Evolutionary conservation across 371 early-diverging fungal species (phyloP), one percentile per base, ranked within the genome.

Genomic region (Syncephalastrum racemosum): DNA sequence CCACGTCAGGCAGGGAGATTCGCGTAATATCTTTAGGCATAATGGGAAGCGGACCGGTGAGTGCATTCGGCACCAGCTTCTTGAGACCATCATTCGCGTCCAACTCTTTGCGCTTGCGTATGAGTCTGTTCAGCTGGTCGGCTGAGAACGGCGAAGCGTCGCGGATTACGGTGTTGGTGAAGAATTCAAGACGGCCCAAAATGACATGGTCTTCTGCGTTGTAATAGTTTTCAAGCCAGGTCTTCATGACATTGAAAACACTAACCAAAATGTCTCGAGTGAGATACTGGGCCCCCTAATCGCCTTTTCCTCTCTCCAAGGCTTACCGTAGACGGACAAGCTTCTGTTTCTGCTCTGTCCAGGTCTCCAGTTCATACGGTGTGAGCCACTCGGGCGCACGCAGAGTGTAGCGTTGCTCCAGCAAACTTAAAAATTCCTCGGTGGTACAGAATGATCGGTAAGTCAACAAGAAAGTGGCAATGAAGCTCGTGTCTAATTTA

Each of bases 221-320:
- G 66, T 89, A 94, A 63, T 91, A 87, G 56, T 82, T 81, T 66
- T 94, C 94, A 12, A 96, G 75, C 96, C 96, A 96, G 4, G 79
- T 83, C 70, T 93, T 93, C 66, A 93, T 79, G n/a, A 43, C 82
- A 65, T 92, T 94, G 69, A 84, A 89, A 7, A 96, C 94, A 50
- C 83, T 80, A 53, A 16, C 16, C 46, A 0, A 18, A 27, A 54
- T 16, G 39, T 22, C 16, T 18, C 31, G 20, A 51, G 14, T 44
- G 43, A 19, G 27, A 7, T 50, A 12, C 45, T 42, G 10, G 3
- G 7, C 1, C 36, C 36, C 36, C n/a, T n/a, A n/a, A 31, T 2
- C 10, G 36, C 10, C 36, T 31, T 6, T 53, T 18, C n/a, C 50
- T 27, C 44, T n/a, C n/a, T 41, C 14, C 4, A 6, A 8, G 12